Evolutionary conservation across 2,329 filamentous ascomycete species (phyloP), one percentile per base, ranked within the genome.

Genomic region (Ustulina deusta): DNA sequence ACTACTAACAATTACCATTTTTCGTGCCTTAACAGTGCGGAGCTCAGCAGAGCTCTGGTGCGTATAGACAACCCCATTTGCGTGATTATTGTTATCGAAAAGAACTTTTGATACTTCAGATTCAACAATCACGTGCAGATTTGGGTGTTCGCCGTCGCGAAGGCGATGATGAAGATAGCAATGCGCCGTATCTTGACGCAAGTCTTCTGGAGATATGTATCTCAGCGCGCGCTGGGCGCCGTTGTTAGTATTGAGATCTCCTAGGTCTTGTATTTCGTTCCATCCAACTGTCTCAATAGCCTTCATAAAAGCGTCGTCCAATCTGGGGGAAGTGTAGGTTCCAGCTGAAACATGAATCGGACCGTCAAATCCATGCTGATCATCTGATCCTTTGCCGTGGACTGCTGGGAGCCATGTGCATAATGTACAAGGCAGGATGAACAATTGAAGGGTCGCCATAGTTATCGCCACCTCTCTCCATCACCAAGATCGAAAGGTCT

Each of bases 1-100:
- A 27, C 54, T 38, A 20, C 63, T 57, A 6, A 54, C 36, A 34
- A 77, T 67, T 1, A 87, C 84, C 36, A 86, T 76, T 71, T 84
- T 86, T 10, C 77, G 78, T 10, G 85, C 48, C n/a, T 51, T 51
- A 3, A 51, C 13, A 6, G 13, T 51, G 6, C 27, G 11, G 9
- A n/a, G 10, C 2, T 32, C 48, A 2, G 48, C 11, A 3, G 48
- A 32, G 44, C 67, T 78, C 83, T 56, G 80, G 80, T 60, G 81
- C 81, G 69, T 83, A n/a, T n/a, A 85, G 70, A 87, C 85, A 6
- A 88, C 80, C 0, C 84, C 86, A 2, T 79, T 79, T 6, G 86
- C 86, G 55, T 78, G 70, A 20, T 80, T 83, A 34, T 83, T 82
- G 17, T 80, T 77, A 25, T 85, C 82, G 64, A 85, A 84, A 1